Base-by-base conservation (phyloP, 2,329 filamentous ascomycete species). In the Penicillium sp. region DNA sequence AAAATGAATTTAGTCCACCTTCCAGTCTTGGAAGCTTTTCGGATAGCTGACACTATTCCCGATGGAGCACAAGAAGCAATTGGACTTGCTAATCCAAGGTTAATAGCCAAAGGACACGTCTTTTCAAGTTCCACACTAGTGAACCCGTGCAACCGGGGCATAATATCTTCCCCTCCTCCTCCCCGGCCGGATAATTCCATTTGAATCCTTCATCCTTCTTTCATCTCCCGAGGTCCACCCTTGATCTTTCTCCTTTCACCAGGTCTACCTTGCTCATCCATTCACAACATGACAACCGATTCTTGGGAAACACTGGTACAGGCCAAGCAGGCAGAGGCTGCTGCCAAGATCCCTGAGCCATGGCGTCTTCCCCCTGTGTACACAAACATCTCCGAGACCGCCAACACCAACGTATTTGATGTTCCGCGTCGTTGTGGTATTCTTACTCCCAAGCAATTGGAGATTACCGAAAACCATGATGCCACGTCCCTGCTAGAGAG, bases 391-490 rank as follows among this genome's bases (percentile, higher is more conserved):
- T 37, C 47, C 3, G 28, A 36, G 9, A 48, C 43, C 0, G 26
- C 22, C 22, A 24, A 38, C 9, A 16, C 13, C 23, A n/a, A 48
- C 24, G 32, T 50, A 1, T 46, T 58, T 13, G 51, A 49, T 10
- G 44, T 60, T 26, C 50, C 48, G 6, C 44, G 55, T 56, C 47
- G 24, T 46, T 73, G 70, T 37, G 74, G 74, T 6, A 59, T 78
- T 11, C 57, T 78, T 8, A 66, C 67, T 0, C 22, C 60, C 0
- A 52, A 64, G 23, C 74, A 77, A 53, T 51, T 76, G 4, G 59
- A 62, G 4, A 77, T 78, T 29, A 78, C 76, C 0, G 52, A 51
- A 18, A 31, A 31, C 3, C 6, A 31, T 9, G 50, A 50, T 44
- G 47, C 47, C 20, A 50, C 40, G 4, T 28, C 36, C 9, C 31